phyloP scores from a whole-genome alignment of 2,329 filamentous ascomycete genomes.

The Ascochyta fabae region DNA sequence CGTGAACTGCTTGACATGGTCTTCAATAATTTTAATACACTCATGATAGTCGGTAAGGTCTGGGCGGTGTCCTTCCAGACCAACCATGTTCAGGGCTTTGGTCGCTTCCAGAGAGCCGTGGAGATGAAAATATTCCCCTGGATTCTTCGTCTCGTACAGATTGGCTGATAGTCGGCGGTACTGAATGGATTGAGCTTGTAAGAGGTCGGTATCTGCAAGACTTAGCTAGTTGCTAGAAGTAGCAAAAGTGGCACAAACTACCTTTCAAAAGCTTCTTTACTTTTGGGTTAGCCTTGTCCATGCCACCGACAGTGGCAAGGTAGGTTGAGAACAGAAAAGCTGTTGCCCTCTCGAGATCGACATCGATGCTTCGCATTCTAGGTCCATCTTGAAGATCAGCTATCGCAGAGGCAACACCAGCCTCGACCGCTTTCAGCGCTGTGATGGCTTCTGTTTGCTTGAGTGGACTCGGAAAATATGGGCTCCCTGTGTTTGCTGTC shows the following conservation, averaged over 20 bases:
- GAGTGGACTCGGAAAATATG: conserved; percentile 54
- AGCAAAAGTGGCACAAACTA: conserved; percentile 18
- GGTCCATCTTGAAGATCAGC: conserved; percentile 61
- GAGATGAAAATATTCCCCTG: conserved; percentile 74
- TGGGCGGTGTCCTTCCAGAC: conserved; percentile 66
- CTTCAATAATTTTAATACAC: conserved; percentile 51
- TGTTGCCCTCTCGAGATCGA: conserved; percentile 62
- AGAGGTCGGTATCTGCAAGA: conserved; percentile 71
- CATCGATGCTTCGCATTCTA: conserved; percentile 52
- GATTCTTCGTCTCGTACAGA: conserved; percentile 70
- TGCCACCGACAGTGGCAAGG: conserved; percentile 61
- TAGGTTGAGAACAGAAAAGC: conserved; percentile 66
- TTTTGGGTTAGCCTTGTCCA: conserved; percentile 51
- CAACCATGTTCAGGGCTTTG: conserved; percentile 73
- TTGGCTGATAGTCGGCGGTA: conserved; percentile 78
- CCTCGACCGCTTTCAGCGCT: conserved; percentile 67
- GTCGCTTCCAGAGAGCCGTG: conserved; percentile 77
- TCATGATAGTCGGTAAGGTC: conserved; percentile 60
- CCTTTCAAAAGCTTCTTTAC: conserved; percentile 57
- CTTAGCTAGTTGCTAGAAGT: conserved; percentile 18
- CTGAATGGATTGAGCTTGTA: conserved; percentile 72
- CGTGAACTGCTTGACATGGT: conserved; percentile 51
- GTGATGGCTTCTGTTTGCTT: conserved; percentile 61
- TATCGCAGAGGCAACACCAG: conserved; percentile 65
- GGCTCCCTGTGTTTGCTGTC: conserved; percentile 47